Base-by-base conservation (phyloP, 1,284 basidiomycete species). In the Cryptococcus hybrid region DNA sequence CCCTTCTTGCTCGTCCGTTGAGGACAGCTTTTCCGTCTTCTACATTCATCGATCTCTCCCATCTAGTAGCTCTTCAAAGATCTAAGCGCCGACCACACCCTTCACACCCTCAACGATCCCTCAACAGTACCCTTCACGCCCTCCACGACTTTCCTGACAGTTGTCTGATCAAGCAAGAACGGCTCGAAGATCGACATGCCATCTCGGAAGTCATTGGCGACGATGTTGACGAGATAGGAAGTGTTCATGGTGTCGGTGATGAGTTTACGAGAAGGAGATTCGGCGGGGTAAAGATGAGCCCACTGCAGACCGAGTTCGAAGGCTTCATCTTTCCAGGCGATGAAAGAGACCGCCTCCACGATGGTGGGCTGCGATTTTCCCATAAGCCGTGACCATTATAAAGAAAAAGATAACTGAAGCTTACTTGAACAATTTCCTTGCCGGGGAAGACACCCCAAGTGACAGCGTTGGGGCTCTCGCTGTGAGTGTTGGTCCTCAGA, bases 371-470 rank as follows among this genome's bases (percentile, higher is more conserved):
- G 49, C 15, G 11, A 54, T 38, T 34, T 30, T 39, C 15, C 7
- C 8, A 34, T 49, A 12, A 34, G 18, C 47, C 30, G 8, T 12
- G 15, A 8, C 7, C 15, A 12, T 30, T 34, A n/a, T 7, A 37
- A 24, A 3, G 47, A 24, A 36, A 2, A 9, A 11, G 3, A 12
- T 24, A 13, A 1, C 37, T 39, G 45, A 47, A 15, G 55, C 59
- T 38, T 34, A 63, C 58, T 78, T 98, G 95, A 53, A 98, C 82
- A 69, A 99, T 92, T 82, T 99, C 96, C 78, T 96, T 95, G 55
- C 91, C 91, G 15, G 96, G 94, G 84, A 98, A 99, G 9, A 97
- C 92, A 70, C 96, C 96, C 96, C 95, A 99, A 0, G 96, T 99
- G 53, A 99, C 95, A 11, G 96, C 96, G 72, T 98, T 99, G 36